Conservation (phyloP, 2,329 filamentous ascomycete species). For the Claviceps sp. region DNA sequence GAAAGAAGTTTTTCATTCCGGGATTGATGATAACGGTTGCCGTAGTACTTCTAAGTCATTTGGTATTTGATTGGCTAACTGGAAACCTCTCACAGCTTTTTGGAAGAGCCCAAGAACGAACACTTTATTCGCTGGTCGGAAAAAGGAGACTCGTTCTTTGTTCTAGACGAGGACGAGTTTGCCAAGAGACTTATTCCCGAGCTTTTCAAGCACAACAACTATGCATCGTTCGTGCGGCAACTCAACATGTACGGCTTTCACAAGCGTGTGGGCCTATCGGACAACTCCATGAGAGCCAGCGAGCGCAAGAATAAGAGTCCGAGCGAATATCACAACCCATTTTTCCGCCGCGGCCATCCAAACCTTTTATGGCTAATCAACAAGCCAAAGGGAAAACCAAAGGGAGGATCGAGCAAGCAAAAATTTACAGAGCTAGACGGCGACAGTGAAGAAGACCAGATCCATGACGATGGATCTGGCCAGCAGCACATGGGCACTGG, state of each 20-base stretch:
- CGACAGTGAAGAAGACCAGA: constrained; percentile 51
- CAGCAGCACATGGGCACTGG: constrained; percentile 10
- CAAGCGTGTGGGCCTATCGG: constrained; percentile 83
- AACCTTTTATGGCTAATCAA: constrained; percentile 93
- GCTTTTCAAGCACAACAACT: constrained; percentile 98
- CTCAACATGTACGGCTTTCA: constrained; percentile 98
- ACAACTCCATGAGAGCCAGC: constrained; percentile 95
- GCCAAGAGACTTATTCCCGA: constrained; percentile 94
- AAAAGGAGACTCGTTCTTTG: constrained; percentile 90
- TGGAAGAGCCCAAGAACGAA: constrained; percentile 85
- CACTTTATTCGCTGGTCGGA: constrained; percentile 96
- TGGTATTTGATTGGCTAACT: background rate
- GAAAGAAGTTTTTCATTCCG: constrained; percentile 10
- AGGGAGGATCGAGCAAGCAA: constrained; percentile 49
- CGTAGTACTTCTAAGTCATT: too few species aligned
- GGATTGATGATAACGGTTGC: too few species aligned
- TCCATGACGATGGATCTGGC: constrained; percentile 41
- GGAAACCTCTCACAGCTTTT: constrained; percentile 47
- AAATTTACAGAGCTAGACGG: constrained; percentile 2
- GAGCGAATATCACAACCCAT: constrained; percentile 95
- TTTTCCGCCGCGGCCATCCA: constrained; percentile 84
- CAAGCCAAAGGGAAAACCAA: constrained; percentile 64
- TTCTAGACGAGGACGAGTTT: constrained; percentile 95
- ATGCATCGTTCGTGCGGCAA: constrained; percentile 89
- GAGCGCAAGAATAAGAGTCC: constrained; percentile 96